Conservation (phyloP, 352 stramenopile species). For the Poterioochromonas sp. region DNA sequence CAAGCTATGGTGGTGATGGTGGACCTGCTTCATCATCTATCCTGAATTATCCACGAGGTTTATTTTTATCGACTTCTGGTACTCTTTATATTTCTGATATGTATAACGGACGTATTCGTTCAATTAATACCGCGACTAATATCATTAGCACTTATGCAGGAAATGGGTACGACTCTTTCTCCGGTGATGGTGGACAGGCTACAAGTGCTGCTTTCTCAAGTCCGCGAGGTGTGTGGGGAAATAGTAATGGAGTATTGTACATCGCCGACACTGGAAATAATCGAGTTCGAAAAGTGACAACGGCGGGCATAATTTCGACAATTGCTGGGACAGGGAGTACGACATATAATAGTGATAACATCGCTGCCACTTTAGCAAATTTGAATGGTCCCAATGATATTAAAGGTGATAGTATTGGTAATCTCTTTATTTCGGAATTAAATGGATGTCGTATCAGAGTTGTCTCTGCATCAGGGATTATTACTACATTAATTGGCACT, state of each 20-base stretch:
- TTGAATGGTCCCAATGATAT: no score
- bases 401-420: no score
- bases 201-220: background rate
- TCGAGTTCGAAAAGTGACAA: background rate
- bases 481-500: no score
- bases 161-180: background rate
- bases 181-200: background rate
- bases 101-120: background rate
- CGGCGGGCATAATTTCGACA: background rate
- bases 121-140: background rate
- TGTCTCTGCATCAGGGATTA: no score
- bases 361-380: no score
- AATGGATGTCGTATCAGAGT: no score
- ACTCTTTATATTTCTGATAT: background rate
- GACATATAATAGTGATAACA: no score
- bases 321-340: background rate
- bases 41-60: no score
- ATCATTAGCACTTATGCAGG: background rate
- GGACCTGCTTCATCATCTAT: no score
- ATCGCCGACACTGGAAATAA: background rate
- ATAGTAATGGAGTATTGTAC: background rate
- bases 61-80: no score
- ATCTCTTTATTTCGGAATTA: no score
- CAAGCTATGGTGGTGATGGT: no score
- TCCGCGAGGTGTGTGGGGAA: background rate